Base-by-base conservation (phyloP, 352 stramenopile species). In the Aphanomyces astaci region DNA sequence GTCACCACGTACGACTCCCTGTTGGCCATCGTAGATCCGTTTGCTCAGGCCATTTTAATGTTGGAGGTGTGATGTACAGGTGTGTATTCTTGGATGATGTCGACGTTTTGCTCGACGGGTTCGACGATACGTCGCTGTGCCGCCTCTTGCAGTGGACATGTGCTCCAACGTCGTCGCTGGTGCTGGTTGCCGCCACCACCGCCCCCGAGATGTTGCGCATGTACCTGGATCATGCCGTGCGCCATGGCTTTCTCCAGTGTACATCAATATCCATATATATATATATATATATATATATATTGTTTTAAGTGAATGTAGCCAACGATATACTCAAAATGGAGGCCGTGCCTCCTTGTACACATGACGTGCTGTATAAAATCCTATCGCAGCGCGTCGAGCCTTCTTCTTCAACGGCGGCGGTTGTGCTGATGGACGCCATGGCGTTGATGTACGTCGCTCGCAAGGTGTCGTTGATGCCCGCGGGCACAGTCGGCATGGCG, bases 71-170 rank as follows among this genome's bases (percentile, higher is more conserved):
- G n/a, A n/a, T n/a, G n/a, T 63, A 27, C 36, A 87, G 78, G 64
- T 75, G 92, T 15, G 73, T 94, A 9, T 72, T 92, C 24, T 64
- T 94, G 64, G 86, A 94, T 71, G 84, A 94, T 69, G 90, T 92
- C 49, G 86, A 94, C 48, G 76, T 76, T 2, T 73, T 94, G 15
- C 45, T 87, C 19, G 87, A 87, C 56, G 76, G 82, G 45, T 79
- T 86, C 27, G 80, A 76, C 22, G 81, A 94, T 60, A 76, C 69
- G 33, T 80, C 92, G 54, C 54, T 94, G 24, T 89, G 73, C 24
- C 76, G 81, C 1, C 74, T 92, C 24, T 92, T 94, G 28, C 82
- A 92, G 71, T 75, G 92, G 19, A 81, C 84, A 0, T 81, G 92
- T 55, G 78, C 75, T 2, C 11, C 73, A 22, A 70, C 68, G 1